A percentile compares a stretch with the other conserved stretches of the same genome.
phyloP scores from a whole-genome alignment of 75 land plant genomes.

The Sequoiadendron giganteum region DNA sequence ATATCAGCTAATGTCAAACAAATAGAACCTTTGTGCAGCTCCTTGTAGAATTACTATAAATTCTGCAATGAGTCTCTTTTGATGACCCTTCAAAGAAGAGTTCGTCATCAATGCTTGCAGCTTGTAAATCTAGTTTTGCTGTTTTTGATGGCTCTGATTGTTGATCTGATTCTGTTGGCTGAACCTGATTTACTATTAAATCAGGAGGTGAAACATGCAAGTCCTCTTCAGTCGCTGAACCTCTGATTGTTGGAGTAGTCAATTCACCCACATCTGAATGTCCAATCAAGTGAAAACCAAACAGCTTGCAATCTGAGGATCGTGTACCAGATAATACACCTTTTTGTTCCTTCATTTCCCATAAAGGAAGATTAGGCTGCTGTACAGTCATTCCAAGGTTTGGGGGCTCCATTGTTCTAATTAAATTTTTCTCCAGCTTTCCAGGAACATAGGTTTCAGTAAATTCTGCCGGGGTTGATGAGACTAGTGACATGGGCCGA shows the following conservation, averaged over 20 bases:
- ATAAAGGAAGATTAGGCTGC: background rate
- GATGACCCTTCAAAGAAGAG: background rate
- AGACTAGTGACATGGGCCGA: background rate
- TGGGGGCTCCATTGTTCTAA: background rate
- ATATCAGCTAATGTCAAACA: background rate
- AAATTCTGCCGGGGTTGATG: background rate
- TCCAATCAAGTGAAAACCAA: conserved; percentile 36
- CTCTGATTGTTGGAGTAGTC: conserved; percentile 13
- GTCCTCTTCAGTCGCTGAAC: conserved; percentile 10
- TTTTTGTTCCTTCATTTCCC: conserved; percentile 4
- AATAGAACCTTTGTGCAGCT: conserved; percentile 37
- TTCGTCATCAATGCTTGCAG: conserved; percentile 8
- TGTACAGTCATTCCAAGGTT: background rate
- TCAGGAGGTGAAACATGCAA: conserved; percentile 4
- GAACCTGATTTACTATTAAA: conserved; percentile 1
- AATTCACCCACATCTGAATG: conserved; percentile 6
- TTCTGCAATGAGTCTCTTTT: conserved; percentile 15
- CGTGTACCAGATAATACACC: background rate
- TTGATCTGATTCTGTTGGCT: conserved; percentile 17
- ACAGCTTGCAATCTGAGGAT: conserved; percentile 25
- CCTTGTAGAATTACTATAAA: conserved; percentile 17
- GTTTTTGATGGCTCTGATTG: conserved; percentile 18
- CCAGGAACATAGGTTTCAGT: background rate
- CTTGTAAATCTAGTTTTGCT: conserved; percentile 3
- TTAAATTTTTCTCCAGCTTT: background rate